These are phyloP conservation scores for Plasmopara halstedii DNA, from an alignment of 352 stramenopile genomes.

Conservation along the genomic window DNA sequence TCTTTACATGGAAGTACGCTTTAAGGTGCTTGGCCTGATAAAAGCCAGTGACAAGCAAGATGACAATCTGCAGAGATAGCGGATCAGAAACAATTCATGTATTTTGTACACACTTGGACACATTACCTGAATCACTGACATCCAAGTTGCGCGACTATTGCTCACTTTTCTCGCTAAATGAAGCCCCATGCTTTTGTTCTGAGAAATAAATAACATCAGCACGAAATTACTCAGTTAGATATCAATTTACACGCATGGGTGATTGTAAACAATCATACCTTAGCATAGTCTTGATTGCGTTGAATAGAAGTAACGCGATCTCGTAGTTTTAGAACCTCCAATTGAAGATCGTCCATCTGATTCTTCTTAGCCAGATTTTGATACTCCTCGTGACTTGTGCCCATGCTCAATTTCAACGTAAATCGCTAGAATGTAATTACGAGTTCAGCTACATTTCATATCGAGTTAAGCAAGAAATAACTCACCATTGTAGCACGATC, in stretches of 20 bases:
- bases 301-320: constrained; percentile 76
- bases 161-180: constrained; percentile 70
- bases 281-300: constrained; percentile 79
- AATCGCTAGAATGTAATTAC: constrained; percentile 40
- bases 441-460: not conserved
- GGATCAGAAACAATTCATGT: not conserved
- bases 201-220: not conserved
- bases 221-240: not conserved
- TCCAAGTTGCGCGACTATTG: constrained; percentile 73
- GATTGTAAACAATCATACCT: constrained; percentile 23
- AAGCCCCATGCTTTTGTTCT: constrained; percentile 66
- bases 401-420: constrained; percentile 58
- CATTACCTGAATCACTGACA: constrained; percentile 66
- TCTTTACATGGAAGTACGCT: constrained; percentile 4
- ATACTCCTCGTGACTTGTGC: constrained; percentile 69
- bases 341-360: constrained; percentile 54
- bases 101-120: not conserved
- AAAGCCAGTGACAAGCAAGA: constrained; percentile 3
- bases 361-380: constrained; percentile 61
- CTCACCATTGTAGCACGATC: constrained; percentile 57
- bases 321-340: constrained; percentile 62
- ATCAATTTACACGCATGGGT: not conserved
- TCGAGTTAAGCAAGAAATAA: constrained; percentile 5
- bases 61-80: not conserved
- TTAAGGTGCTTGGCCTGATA: constrained; percentile 4